Conservation (phyloP, 257 asterid species). For the Solanum bukasovii region DNA sequence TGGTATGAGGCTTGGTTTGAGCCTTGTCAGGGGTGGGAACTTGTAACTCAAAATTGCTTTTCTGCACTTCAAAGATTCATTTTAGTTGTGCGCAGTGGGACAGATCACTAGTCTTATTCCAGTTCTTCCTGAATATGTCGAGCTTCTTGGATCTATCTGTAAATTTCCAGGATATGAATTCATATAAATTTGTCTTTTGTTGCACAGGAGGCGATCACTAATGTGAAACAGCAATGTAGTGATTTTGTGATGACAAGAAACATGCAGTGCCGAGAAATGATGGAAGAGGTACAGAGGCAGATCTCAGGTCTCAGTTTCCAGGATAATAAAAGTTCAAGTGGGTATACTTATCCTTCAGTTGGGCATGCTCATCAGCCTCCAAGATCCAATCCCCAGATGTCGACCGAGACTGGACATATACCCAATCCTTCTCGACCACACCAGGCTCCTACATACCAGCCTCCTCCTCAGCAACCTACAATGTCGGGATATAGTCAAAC, state of each 20-base stretch:
- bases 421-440: slow-evolving; percentile 25
- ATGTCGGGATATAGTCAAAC: slow-evolving; percentile 39
- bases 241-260: slow-evolving; percentile 90
- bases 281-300: slow-evolving; percentile 83
- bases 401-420: not conserved
- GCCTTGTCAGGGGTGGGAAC: not conserved
- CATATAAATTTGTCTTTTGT: not conserved
- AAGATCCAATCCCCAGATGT: slow-evolving; percentile 43
- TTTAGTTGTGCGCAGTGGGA: not conserved
- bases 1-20: not conserved
- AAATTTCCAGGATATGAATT: not conserved
- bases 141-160: not conserved
- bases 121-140: not conserved
- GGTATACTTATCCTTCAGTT: slow-evolving; percentile 43
- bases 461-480: slow-evolving; percentile 50
- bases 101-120: not conserved
- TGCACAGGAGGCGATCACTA: slow-evolving; percentile 79
- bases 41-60: not conserved
- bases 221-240: slow-evolving; percentile 89
- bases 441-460: slow-evolving; percentile 51
- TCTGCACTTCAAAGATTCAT: not conserved
- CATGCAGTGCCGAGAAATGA: slow-evolving; percentile 94
- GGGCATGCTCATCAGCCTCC: slow-evolving; percentile 45
- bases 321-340: slow-evolving; percentile 39
- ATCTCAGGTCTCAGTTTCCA: slow-evolving; percentile 80